Evolutionary conservation across 192 early-diverging fungal genomes (phyloP).

Genomic region (Glomus cerebriforme): DNA sequence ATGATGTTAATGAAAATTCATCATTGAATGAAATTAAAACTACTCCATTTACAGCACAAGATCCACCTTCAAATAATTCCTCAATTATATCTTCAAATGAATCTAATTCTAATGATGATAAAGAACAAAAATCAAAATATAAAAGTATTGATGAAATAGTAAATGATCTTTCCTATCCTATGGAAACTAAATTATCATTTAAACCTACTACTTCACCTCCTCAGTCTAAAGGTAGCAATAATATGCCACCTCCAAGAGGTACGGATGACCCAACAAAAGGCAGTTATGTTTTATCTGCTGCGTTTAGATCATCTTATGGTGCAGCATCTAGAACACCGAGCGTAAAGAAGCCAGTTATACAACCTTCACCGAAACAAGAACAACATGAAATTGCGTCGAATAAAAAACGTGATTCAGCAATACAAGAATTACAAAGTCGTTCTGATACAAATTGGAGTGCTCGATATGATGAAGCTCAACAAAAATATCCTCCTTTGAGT

Average conservation of each 20-base stretch:
- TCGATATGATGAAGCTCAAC: neutral
- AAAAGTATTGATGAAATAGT: constrained; percentile 25
- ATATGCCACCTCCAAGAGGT: neutral
- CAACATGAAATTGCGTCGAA: neutral
- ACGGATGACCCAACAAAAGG: neutral
- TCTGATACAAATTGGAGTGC: neutral
- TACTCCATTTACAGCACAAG: neutral
- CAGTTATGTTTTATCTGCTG: constrained; percentile 19
- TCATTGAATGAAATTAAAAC: neutral
- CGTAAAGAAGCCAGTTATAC: neutral
- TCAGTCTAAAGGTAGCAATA: neutral
- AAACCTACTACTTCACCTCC: neutral
- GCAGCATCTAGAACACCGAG: neutral
- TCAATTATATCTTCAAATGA: neutral
- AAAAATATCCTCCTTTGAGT: neutral
- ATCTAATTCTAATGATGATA: neutral
- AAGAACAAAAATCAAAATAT: neutral
- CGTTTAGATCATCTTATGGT: constrained; percentile 12
- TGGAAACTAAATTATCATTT: constrained; percentile 24
- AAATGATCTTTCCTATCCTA: constrained; percentile 27
- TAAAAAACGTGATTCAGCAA: neutral
- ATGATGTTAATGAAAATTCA: neutral
- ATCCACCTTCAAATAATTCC: neutral
- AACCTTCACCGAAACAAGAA: neutral
- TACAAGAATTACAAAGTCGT: neutral